Evolutionary conservation across 2,329 filamentous ascomycete species (phyloP).

Genomic region (Hymenoscyphus scutula): DNA sequence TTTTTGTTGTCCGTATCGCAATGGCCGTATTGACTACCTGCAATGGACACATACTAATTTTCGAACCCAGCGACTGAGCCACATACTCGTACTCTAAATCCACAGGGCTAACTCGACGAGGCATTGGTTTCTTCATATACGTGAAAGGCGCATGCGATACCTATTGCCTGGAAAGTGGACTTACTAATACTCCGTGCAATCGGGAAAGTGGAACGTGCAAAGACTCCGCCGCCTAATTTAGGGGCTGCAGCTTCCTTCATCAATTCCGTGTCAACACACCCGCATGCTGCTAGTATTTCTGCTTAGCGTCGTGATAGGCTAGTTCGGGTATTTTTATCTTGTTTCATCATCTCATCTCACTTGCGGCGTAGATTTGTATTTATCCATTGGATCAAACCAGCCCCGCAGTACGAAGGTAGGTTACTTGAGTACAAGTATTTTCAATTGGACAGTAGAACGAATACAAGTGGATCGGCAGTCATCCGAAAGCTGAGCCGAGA

Average conservation of each 20-base stretch:
- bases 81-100: background rate
- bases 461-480: background rate
- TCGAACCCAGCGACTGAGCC: background rate
- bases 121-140: background rate
- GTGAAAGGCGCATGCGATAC: background rate
- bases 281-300: background rate
- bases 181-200: too few species aligned
- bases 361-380: background rate
- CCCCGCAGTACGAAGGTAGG: background rate
- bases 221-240: background rate
- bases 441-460: background rate
- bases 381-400: background rate
- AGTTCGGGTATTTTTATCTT: background rate
- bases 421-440: too few species aligned
- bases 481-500: background rate
- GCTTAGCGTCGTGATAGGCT: background rate
- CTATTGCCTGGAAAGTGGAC: too few species aligned
- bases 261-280: background rate
- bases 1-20: background rate
- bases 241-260: background rate
- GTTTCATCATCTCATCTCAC: slow-evolving; percentile 3
- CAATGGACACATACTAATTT: too few species aligned
- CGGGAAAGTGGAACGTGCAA: background rate
- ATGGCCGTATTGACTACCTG: background rate
- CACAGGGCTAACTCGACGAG: background rate